These are phyloP conservation scores for Aspergillus leporis DNA, from an alignment of 495 filamentous ascomycete species.

Conservation along the genomic window DNA sequence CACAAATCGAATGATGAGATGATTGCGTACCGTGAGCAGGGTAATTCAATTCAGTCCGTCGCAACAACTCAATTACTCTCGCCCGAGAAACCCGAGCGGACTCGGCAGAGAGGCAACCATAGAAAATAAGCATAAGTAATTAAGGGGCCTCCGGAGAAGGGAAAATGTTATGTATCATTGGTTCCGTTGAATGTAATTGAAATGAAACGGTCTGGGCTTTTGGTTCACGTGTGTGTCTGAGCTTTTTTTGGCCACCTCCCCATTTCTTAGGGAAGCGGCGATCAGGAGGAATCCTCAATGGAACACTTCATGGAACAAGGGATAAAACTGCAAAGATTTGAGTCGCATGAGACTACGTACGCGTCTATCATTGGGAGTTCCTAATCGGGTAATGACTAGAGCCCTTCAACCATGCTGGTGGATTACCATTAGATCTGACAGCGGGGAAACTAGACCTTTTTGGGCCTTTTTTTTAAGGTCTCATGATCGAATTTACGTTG, in stretches of 20 bases:
- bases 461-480: slow-evolving; percentile 21
- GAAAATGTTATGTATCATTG: background rate
- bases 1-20: background rate
- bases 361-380: background rate
- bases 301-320: background rate
- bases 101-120: slow-evolving; percentile 10
- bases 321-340: background rate
- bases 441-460: slow-evolving; percentile 11
- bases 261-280: background rate
- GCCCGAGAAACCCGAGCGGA: slow-evolving; percentile 3
- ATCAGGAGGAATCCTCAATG: slow-evolving; percentile 3
- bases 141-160: background rate
- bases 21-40: background rate
- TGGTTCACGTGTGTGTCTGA: slow-evolving; percentile 15
- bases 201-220: slow-evolving; percentile 15
- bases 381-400: background rate
- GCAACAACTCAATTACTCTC: background rate
- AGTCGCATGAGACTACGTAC: slow-evolving; percentile 2
- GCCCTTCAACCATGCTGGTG: background rate
- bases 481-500: slow-evolving; percentile 24
- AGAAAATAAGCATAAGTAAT: background rate
- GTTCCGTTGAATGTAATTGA: background rate
- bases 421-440: slow-evolving; percentile 24
- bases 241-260: slow-evolving; percentile 14
- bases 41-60: background rate